Base-by-base conservation (phyloP, 2,329 filamentous ascomycete genomes). In the Fusarium equiseti region DNA sequence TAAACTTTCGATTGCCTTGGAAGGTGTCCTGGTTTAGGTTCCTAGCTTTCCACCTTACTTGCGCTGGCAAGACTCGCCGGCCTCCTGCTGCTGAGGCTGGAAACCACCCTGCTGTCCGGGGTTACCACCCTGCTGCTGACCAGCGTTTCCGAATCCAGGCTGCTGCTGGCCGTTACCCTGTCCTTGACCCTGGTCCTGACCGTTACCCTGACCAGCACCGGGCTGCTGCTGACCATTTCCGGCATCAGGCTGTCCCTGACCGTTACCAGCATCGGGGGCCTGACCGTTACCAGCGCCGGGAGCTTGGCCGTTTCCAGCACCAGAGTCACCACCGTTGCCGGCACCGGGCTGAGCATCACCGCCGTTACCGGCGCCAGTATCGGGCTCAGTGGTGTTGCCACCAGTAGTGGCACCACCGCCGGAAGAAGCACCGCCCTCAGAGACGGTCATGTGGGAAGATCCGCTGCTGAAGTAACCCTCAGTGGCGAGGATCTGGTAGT, bases 401-500 rank as follows among this genome's bases (percentile, higher is more conserved):
- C 45, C 38, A 45, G 59, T 45, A 20, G 59, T 16, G 2, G 32
- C 38, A 38, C 27, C 54, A 24, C 59, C 54, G 6, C 54, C 59
- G 26, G 44, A 24, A 22, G 61, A 63, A 63, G 61, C 44, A 44
- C 40, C 46, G 5, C 52, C 61, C 48, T 63, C 66, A 18, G 69
- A 72, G 12, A 86, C 84, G 32, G 81, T 86, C 61, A 87, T 86
- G 53, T 74, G 77, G 40, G 85, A 80, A 53, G 78, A 80, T 4
- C 86, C 86, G 60, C 79, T 82, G 78, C 85, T 86, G 62, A 80
- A 77, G 76, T 87, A 87, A 13, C 85, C 86, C 76, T 88, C 86
- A 2, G 84, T 85, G 9, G 86, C 86, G 18, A 88, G 77, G 58
- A 88, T 86, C 81, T 85, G 82, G 77, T 88, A 88, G 76, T 88